A percentile compares a stretch with the other conserved stretches of the same genome.
These are phyloP conservation scores for Calocybe gambosa DNA, from an alignment of 1,284 basidiomycete genomes.

Conservation along the genomic window DNA sequence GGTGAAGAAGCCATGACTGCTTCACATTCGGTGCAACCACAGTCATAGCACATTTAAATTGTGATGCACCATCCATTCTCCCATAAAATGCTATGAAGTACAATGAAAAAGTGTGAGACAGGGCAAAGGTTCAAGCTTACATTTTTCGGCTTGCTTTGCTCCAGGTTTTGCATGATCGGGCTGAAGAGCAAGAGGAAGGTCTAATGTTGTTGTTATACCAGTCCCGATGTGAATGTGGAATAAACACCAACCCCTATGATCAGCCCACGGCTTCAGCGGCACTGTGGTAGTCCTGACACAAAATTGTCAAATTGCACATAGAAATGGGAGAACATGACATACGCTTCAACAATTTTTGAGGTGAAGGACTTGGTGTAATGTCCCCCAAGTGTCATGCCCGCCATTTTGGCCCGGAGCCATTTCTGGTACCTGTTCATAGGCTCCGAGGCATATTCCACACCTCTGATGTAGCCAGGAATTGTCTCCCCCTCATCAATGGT, in stretches of 20 bases:
- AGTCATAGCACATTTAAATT: constrained; percentile 59
- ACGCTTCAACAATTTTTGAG: constrained; percentile 46
- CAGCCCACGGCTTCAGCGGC: constrained; percentile 40
- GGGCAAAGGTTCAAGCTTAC: constrained; percentile 9
- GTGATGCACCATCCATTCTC: constrained; percentile 40
- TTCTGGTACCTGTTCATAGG: constrained; percentile 56
- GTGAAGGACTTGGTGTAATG: constrained; percentile 47
- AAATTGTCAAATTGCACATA: constrained; percentile 1
- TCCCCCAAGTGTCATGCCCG: constrained; percentile 24
- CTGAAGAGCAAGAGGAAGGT: constrained; percentile 34
- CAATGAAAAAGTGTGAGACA: neutral
- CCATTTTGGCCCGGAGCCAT: constrained; percentile 38
- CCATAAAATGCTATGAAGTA: constrained; percentile 43
- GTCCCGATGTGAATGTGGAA: neutral
- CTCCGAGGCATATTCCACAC: constrained; percentile 34
- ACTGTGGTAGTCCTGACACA: constrained; percentile 41
- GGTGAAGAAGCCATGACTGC: constrained; percentile 50
- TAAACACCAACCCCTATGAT: constrained; percentile 34
- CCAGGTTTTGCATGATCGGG: constrained; percentile 27
- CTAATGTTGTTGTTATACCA: constrained; percentile 22
- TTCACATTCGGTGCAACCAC: constrained; percentile 42
- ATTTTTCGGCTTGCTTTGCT: constrained; percentile 18
- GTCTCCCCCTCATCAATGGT: constrained; percentile 2
- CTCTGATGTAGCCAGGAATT: constrained; percentile 41
- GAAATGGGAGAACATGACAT: constrained; percentile 13